phyloP scores from a whole-genome alignment of 352 stramenopile genomes.

The Globisporangium carolinianum region DNA sequence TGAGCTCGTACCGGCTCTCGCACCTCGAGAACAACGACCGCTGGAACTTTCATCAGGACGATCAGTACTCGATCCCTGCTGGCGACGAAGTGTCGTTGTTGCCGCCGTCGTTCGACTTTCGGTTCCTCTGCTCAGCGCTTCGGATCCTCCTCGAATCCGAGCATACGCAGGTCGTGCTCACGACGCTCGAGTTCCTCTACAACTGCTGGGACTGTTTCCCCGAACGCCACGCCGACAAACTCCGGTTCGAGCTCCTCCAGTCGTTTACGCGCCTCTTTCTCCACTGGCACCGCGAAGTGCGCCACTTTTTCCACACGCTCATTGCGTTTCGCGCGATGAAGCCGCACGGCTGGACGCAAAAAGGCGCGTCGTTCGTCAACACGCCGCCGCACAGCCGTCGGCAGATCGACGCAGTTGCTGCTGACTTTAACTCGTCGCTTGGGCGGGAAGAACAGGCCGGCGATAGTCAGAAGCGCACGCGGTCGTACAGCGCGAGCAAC shows the following conservation, averaged over 20 bases:
- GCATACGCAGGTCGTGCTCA: constrained; percentile 83
- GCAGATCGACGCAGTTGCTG: constrained; percentile 83
- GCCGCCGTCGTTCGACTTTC: constrained; percentile 84
- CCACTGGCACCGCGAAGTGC: constrained; percentile 85
- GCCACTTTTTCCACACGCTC: constrained; percentile 82
- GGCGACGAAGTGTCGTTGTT: constrained; percentile 81
- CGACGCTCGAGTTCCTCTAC: constrained; percentile 85
- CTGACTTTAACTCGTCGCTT: constrained; percentile 82
- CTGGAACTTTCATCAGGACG: constrained; percentile 88
- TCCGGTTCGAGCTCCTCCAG: constrained; percentile 73
- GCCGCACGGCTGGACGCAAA: constrained; percentile 79
- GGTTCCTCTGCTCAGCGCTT: constrained; percentile 74
- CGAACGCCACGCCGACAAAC: constrained; percentile 81
- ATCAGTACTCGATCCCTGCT: constrained; percentile 84
- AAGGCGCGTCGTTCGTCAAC: constrained; percentile 81
- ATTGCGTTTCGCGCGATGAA: constrained; percentile 85
- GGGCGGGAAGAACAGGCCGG: constrained; percentile 57
- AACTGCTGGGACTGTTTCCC: constrained; percentile 89
- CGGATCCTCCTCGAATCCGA: constrained; percentile 79
- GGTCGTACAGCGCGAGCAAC: constrained; percentile 82
- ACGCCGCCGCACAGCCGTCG: constrained; percentile 78
- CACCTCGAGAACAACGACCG: constrained; percentile 87
- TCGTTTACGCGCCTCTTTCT: constrained; percentile 79
- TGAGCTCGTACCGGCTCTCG: constrained; percentile 81
- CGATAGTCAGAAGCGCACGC: constrained; percentile 33